A percentile compares a stretch with the other conserved stretches of the same genome.
Evolutionary conservation across 192 early-diverging fungal genomes (phyloP).

Genomic region (Pilaira anomala): DNA sequence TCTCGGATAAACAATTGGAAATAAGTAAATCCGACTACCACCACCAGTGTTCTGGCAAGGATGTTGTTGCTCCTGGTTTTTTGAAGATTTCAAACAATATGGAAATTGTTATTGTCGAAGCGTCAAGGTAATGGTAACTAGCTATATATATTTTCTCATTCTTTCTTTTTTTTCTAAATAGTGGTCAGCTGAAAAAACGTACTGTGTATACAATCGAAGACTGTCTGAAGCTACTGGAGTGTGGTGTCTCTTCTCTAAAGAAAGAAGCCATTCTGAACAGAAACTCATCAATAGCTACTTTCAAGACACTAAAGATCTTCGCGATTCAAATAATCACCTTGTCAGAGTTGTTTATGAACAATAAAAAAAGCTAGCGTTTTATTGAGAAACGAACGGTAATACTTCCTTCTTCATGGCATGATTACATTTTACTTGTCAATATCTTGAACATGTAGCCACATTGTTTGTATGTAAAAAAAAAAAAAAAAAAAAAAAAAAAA

Average conservation of each 20-base stretch:
- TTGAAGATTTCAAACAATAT: conserved; percentile 11
- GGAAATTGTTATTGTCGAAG: conserved; percentile 7
- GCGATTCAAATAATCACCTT: not conserved
- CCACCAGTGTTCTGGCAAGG: conserved; percentile 7
- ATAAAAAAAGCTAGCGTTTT: conserved; percentile 3
- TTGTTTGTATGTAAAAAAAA: conserved; percentile 16
- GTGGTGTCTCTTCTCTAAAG: not conserved
- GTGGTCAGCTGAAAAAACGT: conserved; percentile 3
- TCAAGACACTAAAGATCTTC: conserved; percentile 5
- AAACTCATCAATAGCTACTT: not conserved
- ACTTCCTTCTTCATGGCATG: conserved; percentile 7
- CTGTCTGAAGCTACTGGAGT: conserved; percentile 6
- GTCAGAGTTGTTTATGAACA: conserved; percentile 5
- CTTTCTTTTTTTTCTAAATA: conserved; percentile 1
- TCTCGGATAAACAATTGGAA: not conserved
- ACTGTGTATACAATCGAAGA: conserved; percentile 10
- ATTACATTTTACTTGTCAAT: not conserved
- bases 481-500: too few species aligned
- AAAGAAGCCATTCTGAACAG: not conserved
- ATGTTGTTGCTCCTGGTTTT: conserved; percentile 3
- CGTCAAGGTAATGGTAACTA: conserved; percentile 6
- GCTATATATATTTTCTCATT: not conserved
- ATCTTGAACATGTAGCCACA: conserved; percentile 5
- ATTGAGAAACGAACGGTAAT: conserved; percentile 4
- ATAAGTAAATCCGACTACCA: not conserved